These are phyloP conservation scores for Eutrema yunnanense DNA, from an alignment of 345 rosid species.

Conservation along the genomic window DNA sequence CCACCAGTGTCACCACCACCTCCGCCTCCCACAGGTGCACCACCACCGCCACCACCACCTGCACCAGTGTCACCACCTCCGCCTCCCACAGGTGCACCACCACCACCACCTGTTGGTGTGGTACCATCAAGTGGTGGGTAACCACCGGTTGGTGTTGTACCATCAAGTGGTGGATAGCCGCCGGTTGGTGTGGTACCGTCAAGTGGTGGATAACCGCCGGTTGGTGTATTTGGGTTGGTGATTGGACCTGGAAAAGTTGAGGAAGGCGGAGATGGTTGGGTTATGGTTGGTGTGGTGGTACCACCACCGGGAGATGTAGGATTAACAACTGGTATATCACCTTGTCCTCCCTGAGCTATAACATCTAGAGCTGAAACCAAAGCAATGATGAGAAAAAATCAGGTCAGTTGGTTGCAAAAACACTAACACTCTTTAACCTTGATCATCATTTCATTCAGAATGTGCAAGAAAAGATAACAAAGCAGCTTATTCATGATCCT, in stretches of 20 bases:
- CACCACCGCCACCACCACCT: slow-evolving; percentile 24
- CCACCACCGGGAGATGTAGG: slow-evolving; percentile 53
- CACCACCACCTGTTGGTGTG: slow-evolving; percentile 19
- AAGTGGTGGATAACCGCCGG: slow-evolving; percentile 25
- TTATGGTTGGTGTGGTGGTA: slow-evolving; percentile 43
- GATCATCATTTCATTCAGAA: neutral
- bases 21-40: slow-evolving; percentile 27
- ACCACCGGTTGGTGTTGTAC: slow-evolving; percentile 18
- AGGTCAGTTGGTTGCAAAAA: slow-evolving; percentile 6
- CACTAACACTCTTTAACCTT: neutral
- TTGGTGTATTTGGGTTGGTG: slow-evolving; percentile 24
- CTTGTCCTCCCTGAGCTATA: slow-evolving; percentile 33
- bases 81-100: slow-evolving; percentile 24
- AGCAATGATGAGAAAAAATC: slow-evolving; percentile 15
- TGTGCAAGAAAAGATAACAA: neutral
- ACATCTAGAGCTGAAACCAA: slow-evolving; percentile 26
- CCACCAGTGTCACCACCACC: neutral
- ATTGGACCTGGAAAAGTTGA: slow-evolving; percentile 26
- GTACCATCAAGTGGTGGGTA: slow-evolving; percentile 32
- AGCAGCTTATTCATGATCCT: neutral
- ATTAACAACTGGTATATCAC: slow-evolving; percentile 59
- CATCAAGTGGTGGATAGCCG: too few species aligned
- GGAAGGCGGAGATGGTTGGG: slow-evolving; percentile 36
- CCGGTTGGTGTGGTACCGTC: slow-evolving; percentile 18
- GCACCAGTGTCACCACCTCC: slow-evolving; percentile 22